Evolutionary conservation across 805 yeast genomes (phyloP), one percentile per base, ranked within the genome.

Genomic region (Barnettozyma botsteinii): DNA sequence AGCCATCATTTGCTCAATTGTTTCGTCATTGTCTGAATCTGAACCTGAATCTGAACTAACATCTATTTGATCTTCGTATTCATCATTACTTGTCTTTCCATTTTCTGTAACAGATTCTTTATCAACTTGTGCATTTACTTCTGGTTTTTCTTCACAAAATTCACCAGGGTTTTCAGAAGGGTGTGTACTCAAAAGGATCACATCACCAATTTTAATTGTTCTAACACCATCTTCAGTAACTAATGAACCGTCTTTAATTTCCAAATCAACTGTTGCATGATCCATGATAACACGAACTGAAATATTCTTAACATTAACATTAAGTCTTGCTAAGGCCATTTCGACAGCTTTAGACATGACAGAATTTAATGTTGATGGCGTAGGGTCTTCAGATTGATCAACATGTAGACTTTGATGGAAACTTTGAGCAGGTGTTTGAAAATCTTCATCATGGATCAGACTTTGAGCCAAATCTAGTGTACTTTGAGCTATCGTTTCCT

Each of bases 381-480:
- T 31, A 25, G 42, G 33, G 25, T 54, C 32, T 3, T 20, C 33
- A 7, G 31, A 5, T 12, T 51, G 49, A n/a, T 35, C 37, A 24
- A 42, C 48, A 25, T 51, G 50, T 34, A 46, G 33, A 7, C 35
- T 43, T 23, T 35, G 39, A 38, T 60, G 53, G 35, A 59, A 19
- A 25, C 42, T 47, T 20, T 51, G 45, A 10, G 25, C 28, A 4
- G 41, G 40, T 2, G 46, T 29, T 7, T 42, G 37, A 19, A 41
- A 35, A 2, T 48, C 55, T 7, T 45, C 53, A 15, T 52, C 56
- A 17, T 64, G 62, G 31, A 67, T 55, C 31, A 69, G 55, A 11
- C 72, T 66, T 46, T 71, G 73, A 3, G 93, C 87, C 40, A 87
- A 66, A 50, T 82, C 86, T 18, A 81, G 79, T 0, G 91, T 80